Percentiles rank a stretch among this genome's conserved stretches.
Evolutionary conservation across 192 early-diverging fungal species (phyloP).

Genomic region (Helicostylum pulchrum): DNA sequence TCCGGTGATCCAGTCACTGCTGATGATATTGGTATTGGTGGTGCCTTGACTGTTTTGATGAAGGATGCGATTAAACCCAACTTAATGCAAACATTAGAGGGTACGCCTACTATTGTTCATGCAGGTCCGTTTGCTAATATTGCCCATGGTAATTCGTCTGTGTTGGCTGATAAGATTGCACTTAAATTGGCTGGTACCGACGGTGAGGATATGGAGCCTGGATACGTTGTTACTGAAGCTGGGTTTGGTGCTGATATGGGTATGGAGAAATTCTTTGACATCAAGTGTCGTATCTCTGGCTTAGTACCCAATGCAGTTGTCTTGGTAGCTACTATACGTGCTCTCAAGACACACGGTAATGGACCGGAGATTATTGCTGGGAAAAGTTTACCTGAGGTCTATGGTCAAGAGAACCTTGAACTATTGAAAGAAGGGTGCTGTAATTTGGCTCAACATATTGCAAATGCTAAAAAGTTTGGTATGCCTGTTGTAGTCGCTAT

Average conservation of each 20-base stretch:
- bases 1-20: conserved; percentile 83
- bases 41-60: conserved; percentile 94
- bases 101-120: conserved; percentile 96
- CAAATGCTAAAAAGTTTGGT: conserved; percentile 75
- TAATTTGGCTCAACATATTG: conserved; percentile 87
- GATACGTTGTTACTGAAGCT: conserved; percentile 96
- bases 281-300: conserved; percentile 90
- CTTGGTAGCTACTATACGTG: conserved; percentile 90
- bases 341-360: conserved; percentile 96
- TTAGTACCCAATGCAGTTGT: conserved; percentile 87
- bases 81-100: conserved; percentile 98
- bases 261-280: conserved; percentile 98
- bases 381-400: conserved; percentile 82
- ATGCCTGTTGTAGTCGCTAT: conserved; percentile 15
- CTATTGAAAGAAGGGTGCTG: conserved; percentile 76
- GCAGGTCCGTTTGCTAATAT: conserved; percentile 99
- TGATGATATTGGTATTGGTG: conserved; percentile 93
- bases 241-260: conserved; percentile 99
- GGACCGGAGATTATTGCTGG: conserved; percentile 89
- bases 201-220: conserved; percentile 53
- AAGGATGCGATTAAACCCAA: conserved; percentile 98
- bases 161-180: conserved; percentile 92
- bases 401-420: conserved; percentile 80
- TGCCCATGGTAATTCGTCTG: conserved; percentile 94
- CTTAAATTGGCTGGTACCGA: conserved; percentile 85